Conservation (phyloP, 1,284 basidiomycete species). For the Acaromyces ingoldii region DNA sequence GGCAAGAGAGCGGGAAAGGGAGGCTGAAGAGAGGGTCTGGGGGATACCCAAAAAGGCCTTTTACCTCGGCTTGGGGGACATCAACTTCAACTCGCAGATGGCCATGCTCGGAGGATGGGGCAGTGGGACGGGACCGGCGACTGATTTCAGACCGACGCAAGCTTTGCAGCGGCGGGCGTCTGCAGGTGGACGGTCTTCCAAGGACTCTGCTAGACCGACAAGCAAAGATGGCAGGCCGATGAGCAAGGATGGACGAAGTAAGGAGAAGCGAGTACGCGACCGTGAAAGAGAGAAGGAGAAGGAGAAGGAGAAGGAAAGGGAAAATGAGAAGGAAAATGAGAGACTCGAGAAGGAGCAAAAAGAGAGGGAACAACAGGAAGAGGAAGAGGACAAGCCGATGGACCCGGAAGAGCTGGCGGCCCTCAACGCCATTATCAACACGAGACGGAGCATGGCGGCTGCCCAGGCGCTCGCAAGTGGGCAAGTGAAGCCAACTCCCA, state of each 20-base stretch:
- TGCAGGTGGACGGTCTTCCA: not conserved
- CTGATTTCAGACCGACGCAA: slow-evolving; percentile 11
- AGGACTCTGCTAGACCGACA: not conserved
- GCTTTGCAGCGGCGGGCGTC: not conserved
- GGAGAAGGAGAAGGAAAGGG: not conserved
- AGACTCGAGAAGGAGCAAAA: slow-evolving; percentile 2
- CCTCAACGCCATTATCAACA: slow-evolving; percentile 51
- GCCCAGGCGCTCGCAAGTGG: slow-evolving; percentile 45
- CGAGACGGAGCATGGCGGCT: slow-evolving; percentile 44
- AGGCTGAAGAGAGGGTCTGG: slow-evolving; percentile 41
- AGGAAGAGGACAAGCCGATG: slow-evolving; percentile 22
- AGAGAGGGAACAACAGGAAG: slow-evolving; percentile 5
- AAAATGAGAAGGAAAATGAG: slow-evolving; percentile 7
- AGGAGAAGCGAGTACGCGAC: no score
- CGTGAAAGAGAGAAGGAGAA: not conserved
- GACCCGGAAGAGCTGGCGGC: slow-evolving; percentile 48
- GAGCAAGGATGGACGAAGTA: not conserved
- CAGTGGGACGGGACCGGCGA: slow-evolving; percentile 29
- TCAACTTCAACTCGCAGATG: slow-evolving; percentile 44
- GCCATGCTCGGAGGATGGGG: slow-evolving; percentile 44
- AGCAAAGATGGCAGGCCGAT: not conserved
- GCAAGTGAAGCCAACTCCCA: not conserved
- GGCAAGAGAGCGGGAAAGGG: slow-evolving; percentile 10
- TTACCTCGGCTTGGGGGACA: slow-evolving; percentile 34
- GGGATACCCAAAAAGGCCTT: slow-evolving; percentile 45